Conservation (phyloP, 139 green algal species). For the Limnomonas spitsbergensis region DNA sequence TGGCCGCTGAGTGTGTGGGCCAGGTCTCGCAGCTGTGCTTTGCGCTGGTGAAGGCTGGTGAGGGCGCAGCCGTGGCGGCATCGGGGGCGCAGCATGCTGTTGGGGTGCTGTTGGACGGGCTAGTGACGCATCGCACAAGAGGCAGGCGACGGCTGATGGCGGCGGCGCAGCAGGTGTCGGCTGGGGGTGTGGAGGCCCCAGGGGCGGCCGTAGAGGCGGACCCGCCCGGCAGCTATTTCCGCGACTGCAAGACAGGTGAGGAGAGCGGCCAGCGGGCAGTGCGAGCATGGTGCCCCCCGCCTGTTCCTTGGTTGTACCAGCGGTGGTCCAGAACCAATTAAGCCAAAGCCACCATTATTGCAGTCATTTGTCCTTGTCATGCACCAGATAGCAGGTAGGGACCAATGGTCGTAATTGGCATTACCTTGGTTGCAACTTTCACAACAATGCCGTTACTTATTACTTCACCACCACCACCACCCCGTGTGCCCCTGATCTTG, state of each 20-base stretch:
- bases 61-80: background rate
- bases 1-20: background rate
- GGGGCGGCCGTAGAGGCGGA: too few species aligned
- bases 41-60: background rate
- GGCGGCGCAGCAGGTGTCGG: background rate
- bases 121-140: background rate
- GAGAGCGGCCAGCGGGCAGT: too few species aligned
- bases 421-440: too few species aligned
- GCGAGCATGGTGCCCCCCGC: too few species aligned
- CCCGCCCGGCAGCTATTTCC: background rate
- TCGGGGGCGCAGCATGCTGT: background rate
- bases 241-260: background rate
- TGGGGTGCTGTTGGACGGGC: background rate
- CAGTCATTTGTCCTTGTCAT: slow-evolving; percentile 5
- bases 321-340: background rate
- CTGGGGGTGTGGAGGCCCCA: too few species aligned
- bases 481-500: too few species aligned
- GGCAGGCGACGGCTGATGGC: background rate
- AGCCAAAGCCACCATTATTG: too few species aligned
- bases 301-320: background rate
- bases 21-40: background rate
- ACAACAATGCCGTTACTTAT: too few species aligned
- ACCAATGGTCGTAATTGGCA: background rate
- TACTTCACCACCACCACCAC: too few species aligned
- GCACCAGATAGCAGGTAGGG: background rate